A percentile compares a stretch with the other conserved stretches of the same genome.
Conservation (phyloP, 2,329 filamentous ascomycete species). For the Keithomyces neogunnii region DNA sequence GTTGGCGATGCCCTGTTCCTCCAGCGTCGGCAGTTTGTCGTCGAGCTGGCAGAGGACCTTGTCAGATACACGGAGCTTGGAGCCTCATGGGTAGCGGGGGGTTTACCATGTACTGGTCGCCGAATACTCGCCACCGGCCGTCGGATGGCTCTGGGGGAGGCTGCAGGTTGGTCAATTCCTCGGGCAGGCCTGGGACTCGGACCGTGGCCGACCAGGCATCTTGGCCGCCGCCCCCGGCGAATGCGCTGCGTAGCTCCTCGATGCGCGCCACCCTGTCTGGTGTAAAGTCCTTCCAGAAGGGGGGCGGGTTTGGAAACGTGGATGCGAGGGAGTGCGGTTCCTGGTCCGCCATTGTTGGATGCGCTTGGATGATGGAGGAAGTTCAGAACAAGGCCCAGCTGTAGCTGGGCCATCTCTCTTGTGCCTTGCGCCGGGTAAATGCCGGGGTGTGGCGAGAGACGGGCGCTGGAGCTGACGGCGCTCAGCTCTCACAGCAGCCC, state of each 20-base stretch:
- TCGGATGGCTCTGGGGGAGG: slow-evolving; percentile 67
- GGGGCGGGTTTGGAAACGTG: slow-evolving; percentile 77
- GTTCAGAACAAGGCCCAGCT: too few relatives aligned
- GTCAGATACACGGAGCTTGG: not conserved
- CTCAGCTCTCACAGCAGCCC: too few relatives aligned
- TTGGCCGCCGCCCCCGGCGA: slow-evolving; percentile 20
- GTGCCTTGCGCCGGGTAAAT: slow-evolving; percentile 12
- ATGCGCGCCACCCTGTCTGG: slow-evolving; percentile 58
- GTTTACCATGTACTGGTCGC: slow-evolving; percentile 49
- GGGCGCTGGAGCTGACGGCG: not conserved
- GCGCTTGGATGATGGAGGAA: too few relatives aligned
- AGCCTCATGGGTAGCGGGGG: not conserved
- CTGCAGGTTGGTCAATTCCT: slow-evolving; percentile 68
- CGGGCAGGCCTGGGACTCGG: slow-evolving; percentile 46
- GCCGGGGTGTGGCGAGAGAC: not conserved
- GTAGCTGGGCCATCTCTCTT: too few relatives aligned
- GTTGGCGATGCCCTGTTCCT: slow-evolving; percentile 62
- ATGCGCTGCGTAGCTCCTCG: slow-evolving; percentile 31
- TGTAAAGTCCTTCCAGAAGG: slow-evolving; percentile 86
- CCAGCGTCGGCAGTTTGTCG: slow-evolving; percentile 57
- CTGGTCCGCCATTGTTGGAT: slow-evolving; percentile 47
- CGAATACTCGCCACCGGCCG: slow-evolving; percentile 69
- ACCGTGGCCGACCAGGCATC: slow-evolving; percentile 17
- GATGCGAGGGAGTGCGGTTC: slow-evolving; percentile 44
- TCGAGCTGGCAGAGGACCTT: slow-evolving; percentile 33